phyloP scores from a whole-genome alignment of 2,329 filamentous ascomycete genomes.

The Colletotrichum brevisporum region DNA sequence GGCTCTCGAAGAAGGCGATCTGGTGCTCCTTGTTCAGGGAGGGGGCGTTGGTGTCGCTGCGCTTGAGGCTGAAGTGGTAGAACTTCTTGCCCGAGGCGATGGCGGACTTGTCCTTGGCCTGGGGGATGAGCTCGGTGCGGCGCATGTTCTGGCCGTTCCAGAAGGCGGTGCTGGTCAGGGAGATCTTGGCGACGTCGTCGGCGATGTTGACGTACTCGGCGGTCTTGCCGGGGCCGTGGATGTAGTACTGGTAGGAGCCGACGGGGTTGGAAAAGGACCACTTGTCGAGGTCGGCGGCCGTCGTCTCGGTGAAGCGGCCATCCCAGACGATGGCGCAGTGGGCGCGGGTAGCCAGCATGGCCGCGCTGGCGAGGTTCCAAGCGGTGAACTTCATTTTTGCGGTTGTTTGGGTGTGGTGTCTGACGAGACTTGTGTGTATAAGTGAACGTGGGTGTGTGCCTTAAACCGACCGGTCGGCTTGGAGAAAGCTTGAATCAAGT shows the following conservation, averaged over 20 bases:
- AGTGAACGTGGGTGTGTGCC: slow-evolving; percentile 28
- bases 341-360: slow-evolving; percentile 34
- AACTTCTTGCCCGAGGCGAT: slow-evolving; percentile 76
- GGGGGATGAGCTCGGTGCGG: slow-evolving; percentile 80
- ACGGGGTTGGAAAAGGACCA: slow-evolving; percentile 80
- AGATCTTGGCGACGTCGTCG: slow-evolving; percentile 74
- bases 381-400: slow-evolving; percentile 38
- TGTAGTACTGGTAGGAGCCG: slow-evolving; percentile 82
- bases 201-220: slow-evolving; percentile 74
- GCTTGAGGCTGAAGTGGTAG: slow-evolving; percentile 81
- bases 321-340: slow-evolving; percentile 68
- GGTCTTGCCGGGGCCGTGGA: slow-evolving; percentile 72
- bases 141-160: slow-evolving; percentile 83
- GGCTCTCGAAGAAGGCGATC: slow-evolving; percentile 74
- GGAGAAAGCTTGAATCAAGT: slow-evolving; percentile 31
- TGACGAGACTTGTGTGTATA: slow-evolving; percentile 19
- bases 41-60: slow-evolving; percentile 71
- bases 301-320: slow-evolving; percentile 74
- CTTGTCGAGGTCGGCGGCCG: slow-evolving; percentile 67
- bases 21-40: slow-evolving; percentile 77
- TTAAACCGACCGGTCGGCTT: slow-evolving; percentile 37
- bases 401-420: not conserved
- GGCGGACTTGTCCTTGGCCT: slow-evolving; percentile 72
- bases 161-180: slow-evolving; percentile 73
- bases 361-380: slow-evolving; percentile 38